These are phyloP conservation scores for Schoenoplectus triqueter DNA, from an alignment of 202 grass and related monocot species.

Conservation along the genomic window DNA sequence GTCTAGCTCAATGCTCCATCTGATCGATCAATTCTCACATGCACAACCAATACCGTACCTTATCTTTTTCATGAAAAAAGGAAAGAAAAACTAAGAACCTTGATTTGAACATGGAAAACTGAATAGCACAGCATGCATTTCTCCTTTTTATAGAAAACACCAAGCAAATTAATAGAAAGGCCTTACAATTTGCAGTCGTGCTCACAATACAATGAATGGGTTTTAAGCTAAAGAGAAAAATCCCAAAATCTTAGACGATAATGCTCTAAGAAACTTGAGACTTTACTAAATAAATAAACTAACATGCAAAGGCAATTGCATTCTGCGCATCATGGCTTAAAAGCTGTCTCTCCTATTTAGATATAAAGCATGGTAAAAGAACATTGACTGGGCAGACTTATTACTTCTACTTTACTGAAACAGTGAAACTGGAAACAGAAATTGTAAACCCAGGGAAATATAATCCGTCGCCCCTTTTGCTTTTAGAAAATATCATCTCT, in stretches of 20 bases:
- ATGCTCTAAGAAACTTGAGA: not conserved
- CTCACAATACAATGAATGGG: not conserved
- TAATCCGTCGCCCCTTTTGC: not conserved
- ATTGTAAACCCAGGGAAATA: constrained; percentile 12
- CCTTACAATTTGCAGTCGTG: not conserved
- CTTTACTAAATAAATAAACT: not conserved
- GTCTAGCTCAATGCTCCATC: constrained; percentile 2
- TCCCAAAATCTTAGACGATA: not conserved
- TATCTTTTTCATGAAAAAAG: too few relatives aligned
- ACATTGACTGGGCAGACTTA: not conserved
- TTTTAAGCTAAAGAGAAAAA: constrained; percentile 11
- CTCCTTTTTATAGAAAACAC: constrained; percentile 4
- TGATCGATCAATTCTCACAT: constrained; percentile 30
- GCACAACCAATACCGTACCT: not conserved
- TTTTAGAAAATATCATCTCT: constrained; percentile 2
- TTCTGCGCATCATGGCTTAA: not conserved
- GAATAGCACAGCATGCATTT: constrained; percentile 27
- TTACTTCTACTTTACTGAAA: not conserved
- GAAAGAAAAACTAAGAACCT: not conserved
- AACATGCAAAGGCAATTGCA: constrained; percentile 21
- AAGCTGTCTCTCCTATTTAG: not conserved
- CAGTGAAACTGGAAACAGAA: not conserved
- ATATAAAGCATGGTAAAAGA: constrained; percentile 22
- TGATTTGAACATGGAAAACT: constrained; percentile 20
- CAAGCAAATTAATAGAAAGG: constrained; percentile 15